Conservation (phyloP, 2,329 filamentous ascomycete species). For the Penicillium corylophilum region DNA sequence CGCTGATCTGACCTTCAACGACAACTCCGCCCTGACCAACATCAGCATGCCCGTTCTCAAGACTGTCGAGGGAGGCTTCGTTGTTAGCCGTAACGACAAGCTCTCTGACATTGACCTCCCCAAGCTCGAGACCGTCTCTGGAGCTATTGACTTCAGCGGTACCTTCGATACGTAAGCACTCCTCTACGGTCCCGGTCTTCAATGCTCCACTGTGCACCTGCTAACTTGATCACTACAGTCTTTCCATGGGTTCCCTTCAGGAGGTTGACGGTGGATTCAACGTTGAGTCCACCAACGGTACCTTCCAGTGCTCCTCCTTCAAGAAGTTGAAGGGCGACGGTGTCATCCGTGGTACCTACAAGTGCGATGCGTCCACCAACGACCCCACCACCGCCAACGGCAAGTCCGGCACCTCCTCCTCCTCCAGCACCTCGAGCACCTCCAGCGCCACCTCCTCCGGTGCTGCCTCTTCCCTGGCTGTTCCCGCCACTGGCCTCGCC, state of each 20-base stretch:
- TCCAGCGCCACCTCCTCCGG: conserved; percentile 35
- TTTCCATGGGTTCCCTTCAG: conserved; percentile 65
- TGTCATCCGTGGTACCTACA: conserved; percentile 50
- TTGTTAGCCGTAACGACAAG: conserved; percentile 85
- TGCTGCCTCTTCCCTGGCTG: conserved; percentile 36
- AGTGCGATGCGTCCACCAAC: conserved; percentile 40
- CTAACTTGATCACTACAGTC: conserved; percentile 50
- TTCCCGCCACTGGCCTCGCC: conserved; percentile 43
- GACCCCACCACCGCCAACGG: conserved; percentile 40
- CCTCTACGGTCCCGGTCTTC: neutral
- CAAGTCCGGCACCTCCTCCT: conserved; percentile 31
- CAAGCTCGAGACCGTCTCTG: conserved; percentile 66
- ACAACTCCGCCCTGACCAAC: conserved; percentile 64
- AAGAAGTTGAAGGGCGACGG: conserved; percentile 41
- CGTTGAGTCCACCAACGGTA: conserved; percentile 60
- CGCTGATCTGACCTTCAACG: conserved; percentile 57
- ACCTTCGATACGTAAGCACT: conserved; percentile 74
- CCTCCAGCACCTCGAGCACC: conserved; percentile 26
- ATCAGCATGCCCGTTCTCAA: conserved; percentile 70
- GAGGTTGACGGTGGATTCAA: conserved; percentile 72
- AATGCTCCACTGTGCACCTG: conserved; percentile 29
- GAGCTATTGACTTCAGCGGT: conserved; percentile 82
- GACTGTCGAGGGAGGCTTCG: conserved; percentile 73
- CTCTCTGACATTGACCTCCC: conserved; percentile 67
- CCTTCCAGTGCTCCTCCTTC: conserved; percentile 61